Conservation (phyloP, 2,329 filamentous ascomycete species). For the Penicillium sp. region DNA sequence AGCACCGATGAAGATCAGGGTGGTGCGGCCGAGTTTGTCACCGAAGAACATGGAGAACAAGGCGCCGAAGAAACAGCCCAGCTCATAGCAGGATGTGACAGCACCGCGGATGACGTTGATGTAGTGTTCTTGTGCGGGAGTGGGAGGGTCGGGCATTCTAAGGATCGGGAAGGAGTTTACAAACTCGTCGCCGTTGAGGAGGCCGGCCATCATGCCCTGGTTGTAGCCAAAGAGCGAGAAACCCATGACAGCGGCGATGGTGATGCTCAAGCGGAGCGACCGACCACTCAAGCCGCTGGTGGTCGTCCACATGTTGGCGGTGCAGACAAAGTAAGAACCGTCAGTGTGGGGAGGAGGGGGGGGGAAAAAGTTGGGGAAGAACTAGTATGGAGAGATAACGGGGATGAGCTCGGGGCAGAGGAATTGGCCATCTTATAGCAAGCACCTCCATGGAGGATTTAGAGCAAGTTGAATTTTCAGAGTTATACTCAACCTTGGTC, state of each 20-base stretch:
- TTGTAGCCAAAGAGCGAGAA: conserved; percentile 48
- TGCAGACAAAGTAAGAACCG: conserved; percentile 6
- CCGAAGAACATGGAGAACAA: conserved; percentile 25
- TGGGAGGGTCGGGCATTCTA: conserved; percentile 27
- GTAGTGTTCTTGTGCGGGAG: conserved; percentile 20
- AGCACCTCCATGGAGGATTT: neutral
- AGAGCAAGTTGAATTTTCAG: too few relatives aligned
- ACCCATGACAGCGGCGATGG: conserved; percentile 35
- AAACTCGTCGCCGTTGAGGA: conserved; percentile 23
- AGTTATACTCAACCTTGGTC: neutral
- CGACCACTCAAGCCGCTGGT: conserved; percentile 20
- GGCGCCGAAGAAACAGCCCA: conserved; percentile 39
- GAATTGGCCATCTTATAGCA: conserved; percentile 10
- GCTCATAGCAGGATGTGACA: conserved; percentile 52
- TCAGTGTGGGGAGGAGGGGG: neutral
- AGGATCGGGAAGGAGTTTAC: conserved; percentile 16
- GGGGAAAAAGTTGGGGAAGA: conserved; percentile 4
- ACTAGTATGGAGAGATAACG: neutral
- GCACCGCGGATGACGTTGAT: conserved; percentile 47
- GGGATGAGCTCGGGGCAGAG: neutral
- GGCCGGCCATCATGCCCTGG: conserved; percentile 25
- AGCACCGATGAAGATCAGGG: conserved; percentile 53
- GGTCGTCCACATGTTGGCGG: conserved; percentile 27
- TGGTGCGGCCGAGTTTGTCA: conserved; percentile 26
- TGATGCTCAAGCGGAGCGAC: conserved; percentile 22